phyloP scores from a whole-genome alignment of 2,329 filamentous ascomycete genomes.

The Colletotrichum noveboracense region DNA sequence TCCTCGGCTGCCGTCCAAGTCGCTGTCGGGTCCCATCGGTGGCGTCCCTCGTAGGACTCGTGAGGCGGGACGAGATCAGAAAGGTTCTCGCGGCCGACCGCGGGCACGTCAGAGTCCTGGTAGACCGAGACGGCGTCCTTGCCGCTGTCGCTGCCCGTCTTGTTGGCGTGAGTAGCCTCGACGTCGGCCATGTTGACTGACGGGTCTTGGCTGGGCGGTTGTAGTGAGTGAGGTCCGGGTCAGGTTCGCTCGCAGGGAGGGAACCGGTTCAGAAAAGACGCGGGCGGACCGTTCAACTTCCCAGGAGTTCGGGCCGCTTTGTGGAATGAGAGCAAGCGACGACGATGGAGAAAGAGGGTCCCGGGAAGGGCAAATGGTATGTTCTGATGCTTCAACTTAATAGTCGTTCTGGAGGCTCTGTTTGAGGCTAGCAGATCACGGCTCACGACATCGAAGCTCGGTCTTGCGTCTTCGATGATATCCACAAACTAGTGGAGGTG shows the following conservation, averaged over 20 bases:
- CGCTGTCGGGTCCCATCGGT: conserved; percentile 62
- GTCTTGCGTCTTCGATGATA: conserved; percentile 20
- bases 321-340: background rate
- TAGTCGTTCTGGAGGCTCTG: conserved; percentile 9
- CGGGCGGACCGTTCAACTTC: background rate
- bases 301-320: background rate
- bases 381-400: conserved; percentile 12
- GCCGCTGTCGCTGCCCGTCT: conserved; percentile 23
- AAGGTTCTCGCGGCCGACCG: conserved; percentile 44
- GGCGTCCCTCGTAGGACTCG: conserved; percentile 61
- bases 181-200: conserved; percentile 31
- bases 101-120: conserved; percentile 29
- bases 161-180: conserved; percentile 25
- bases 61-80: conserved; percentile 44
- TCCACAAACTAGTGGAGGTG: conserved; percentile 22
- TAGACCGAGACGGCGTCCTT: conserved; percentile 23
- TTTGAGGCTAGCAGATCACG: conserved; percentile 14
- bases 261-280: background rate
- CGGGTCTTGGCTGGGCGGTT: background rate
- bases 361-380: background rate
- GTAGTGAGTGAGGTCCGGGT: background rate
- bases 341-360: background rate
- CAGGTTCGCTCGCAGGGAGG: background rate
- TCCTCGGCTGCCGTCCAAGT: conserved; percentile 64
- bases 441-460: conserved; percentile 19